phyloP scores from a whole-genome alignment of 495 filamentous ascomycete genomes.

The Melanomma pulvis-pyrius region DNA sequence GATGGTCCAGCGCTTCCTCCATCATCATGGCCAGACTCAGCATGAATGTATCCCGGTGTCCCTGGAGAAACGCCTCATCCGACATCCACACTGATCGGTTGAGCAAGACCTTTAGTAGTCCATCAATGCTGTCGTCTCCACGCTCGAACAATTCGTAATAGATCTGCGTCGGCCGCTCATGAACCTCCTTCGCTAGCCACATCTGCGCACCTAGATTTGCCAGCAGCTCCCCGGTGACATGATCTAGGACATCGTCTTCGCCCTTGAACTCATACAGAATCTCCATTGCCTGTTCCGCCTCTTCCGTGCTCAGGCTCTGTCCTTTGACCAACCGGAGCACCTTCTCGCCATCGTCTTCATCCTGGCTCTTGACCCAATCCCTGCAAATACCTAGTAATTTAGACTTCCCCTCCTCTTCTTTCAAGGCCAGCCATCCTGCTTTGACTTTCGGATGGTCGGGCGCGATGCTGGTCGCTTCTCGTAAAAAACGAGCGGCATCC shows the following conservation, averaged over 20 bases:
- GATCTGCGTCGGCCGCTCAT: slow-evolving; percentile 53
- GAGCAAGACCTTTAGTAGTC: slow-evolving; percentile 59
- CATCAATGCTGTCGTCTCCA: slow-evolving; percentile 64
- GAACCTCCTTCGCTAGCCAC: slow-evolving; percentile 55
- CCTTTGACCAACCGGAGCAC: slow-evolving; percentile 58
- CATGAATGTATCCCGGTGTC: slow-evolving; percentile 64
- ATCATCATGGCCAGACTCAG: slow-evolving; percentile 67
- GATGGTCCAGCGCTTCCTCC: slow-evolving; percentile 61
- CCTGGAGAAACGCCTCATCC: slow-evolving; percentile 53
- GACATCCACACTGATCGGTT: slow-evolving; percentile 61
- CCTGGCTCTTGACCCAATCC: slow-evolving; percentile 54
- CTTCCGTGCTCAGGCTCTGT: slow-evolving; percentile 55
- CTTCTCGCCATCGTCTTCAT: slow-evolving; percentile 61
- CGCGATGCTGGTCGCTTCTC: slow-evolving; percentile 65
- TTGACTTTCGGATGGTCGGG: slow-evolving; percentile 59
- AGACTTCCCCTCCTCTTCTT: slow-evolving; percentile 53
- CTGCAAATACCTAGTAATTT: slow-evolving; percentile 58
- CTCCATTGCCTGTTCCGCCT: slow-evolving; percentile 58
- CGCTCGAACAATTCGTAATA: slow-evolving; percentile 62
- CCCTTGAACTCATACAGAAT: slow-evolving; percentile 54
- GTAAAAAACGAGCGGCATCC: slow-evolving; percentile 55
- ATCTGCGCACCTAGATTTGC: slow-evolving; percentile 59
- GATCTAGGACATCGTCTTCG: slow-evolving; percentile 54
- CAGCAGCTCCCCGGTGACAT: slow-evolving; percentile 63
- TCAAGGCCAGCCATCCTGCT: slow-evolving; percentile 55